Conservation (phyloP, 2,329 filamentous ascomycete species). For the Botryotinia narcissicola region DNA sequence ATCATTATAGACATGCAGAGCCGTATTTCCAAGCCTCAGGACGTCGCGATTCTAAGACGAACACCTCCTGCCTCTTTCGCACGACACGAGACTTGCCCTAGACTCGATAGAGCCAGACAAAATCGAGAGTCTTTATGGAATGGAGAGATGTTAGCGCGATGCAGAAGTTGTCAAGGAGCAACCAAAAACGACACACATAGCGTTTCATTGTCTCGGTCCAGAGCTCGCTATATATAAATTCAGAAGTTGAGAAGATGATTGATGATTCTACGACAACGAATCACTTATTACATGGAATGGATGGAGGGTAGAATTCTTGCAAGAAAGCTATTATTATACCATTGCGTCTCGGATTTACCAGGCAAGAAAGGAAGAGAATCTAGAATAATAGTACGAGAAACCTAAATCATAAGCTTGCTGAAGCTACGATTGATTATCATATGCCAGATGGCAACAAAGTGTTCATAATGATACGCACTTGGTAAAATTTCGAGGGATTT, state of each 20-base stretch:
- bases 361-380: not conserved
- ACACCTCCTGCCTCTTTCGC: not conserved
- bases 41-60: not conserved
- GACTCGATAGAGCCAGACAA: too few species aligned
- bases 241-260: not conserved
- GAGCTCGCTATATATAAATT: not conserved
- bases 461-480: not conserved
- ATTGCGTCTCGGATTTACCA: accelerated
- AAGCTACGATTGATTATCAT: not conserved
- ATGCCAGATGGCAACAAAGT: not conserved
- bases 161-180: accelerated
- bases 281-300: not conserved
- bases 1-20: not conserved
- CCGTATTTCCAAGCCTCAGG: not conserved
- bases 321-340: not conserved
- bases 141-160: not conserved
- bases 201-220: accelerated
- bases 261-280: accelerated
- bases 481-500: too few species aligned
- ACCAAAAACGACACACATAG: accelerated
- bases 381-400: not conserved
- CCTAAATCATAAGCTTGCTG: not conserved
- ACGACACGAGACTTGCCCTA: not conserved
- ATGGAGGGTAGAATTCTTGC: accelerated
- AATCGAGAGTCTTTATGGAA: accelerated